Percentiles rank a stretch among this genome's conserved stretches.
Conservation (phyloP, 495 filamentous ascomycete species). For the Glonium stellatum region DNA sequence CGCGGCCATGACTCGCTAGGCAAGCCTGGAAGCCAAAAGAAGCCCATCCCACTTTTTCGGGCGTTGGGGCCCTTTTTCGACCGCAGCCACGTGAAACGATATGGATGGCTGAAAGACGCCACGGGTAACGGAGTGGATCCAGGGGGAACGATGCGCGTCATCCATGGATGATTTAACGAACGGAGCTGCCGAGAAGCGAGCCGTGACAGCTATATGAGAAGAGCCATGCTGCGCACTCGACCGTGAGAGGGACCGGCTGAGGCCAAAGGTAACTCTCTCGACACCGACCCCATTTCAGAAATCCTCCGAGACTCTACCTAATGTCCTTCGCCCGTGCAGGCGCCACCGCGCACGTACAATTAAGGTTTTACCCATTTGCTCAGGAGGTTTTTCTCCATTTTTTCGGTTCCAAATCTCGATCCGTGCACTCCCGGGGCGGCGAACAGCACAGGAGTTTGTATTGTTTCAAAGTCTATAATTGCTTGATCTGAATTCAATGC, state of each 20-base stretch:
- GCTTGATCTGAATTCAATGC: not conserved
- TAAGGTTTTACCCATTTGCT: not conserved
- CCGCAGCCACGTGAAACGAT: conserved; percentile 28
- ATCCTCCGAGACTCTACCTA: no score
- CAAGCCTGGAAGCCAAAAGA: conserved; percentile 15
- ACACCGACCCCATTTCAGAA: no score
- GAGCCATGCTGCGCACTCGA: not conserved
- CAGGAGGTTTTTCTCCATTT: not conserved
- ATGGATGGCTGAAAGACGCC: conserved; percentile 21
- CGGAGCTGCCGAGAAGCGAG: conserved; percentile 21
- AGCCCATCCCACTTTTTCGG: conserved; percentile 15
- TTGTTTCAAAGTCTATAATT: not conserved
- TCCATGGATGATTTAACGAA: conserved; percentile 6
- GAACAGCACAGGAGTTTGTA: not conserved
- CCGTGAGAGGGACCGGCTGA: not conserved
- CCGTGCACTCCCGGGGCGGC: not conserved
- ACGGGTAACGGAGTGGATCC: conserved; percentile 12
- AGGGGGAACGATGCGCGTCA: conserved; percentile 22
- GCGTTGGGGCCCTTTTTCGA: conserved; percentile 3
- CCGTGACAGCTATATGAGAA: conserved; percentile 3
- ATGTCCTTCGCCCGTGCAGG: no score
- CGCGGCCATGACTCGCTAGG: not conserved
- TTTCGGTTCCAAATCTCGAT: not conserved
- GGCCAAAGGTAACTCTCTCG: not conserved
- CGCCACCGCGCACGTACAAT: not conserved